Evolutionary conservation across 345 rosid species (phyloP), one percentile per base, ranked within the genome.

Genomic region (Citrus cavaleriei): DNA sequence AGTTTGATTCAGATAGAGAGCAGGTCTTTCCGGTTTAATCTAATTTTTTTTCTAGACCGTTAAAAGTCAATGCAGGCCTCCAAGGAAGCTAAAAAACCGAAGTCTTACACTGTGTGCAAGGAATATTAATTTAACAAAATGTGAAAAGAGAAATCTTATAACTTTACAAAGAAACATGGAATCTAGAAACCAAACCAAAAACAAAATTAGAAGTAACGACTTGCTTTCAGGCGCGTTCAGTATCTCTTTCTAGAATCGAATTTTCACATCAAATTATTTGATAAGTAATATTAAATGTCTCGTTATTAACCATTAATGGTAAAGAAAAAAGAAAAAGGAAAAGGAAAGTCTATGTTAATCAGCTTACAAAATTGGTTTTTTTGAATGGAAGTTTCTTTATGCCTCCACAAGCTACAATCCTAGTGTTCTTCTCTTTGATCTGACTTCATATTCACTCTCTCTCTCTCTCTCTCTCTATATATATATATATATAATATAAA

Each of bases 61-160:
- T 4, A 34, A 51, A 51, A 51, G 55, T 51, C 55, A 51, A 51
- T 16, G 57, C 1, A 4, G 21, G 57, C 21, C 6, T 4, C 19
- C 21, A 51, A 51, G 57, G 57, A 51, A 51, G 57, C 60, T 57
- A 34, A 34, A 58, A 7, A 21, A 27, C 37, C 3, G 27, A 42
- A 51, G 65, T 38, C 75, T 62, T 62, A 73, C 35, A 4, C 73
- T 13, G 65, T 64, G 73, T 71, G 75, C 22, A 80, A 76, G 57
- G 82, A 79, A 81, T 77, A 68, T 78, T 77, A 42, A 32, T 63
- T 70, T 16, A n/a, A 14, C 3, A 18, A 7, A 61, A 63, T 54
- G 22, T 42, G 3, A 30, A 30, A 70, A 14, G 4, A 10, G 25
- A 16, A 51, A 51, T 46, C 51, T 46, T n/a, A 10, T 0, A 42